Percentiles rank a stretch among this genome's conserved stretches.
These are phyloP conservation scores for Bullera alba DNA, from an alignment of 768 basidiomycete genomes.

Conservation along the genomic window DNA sequence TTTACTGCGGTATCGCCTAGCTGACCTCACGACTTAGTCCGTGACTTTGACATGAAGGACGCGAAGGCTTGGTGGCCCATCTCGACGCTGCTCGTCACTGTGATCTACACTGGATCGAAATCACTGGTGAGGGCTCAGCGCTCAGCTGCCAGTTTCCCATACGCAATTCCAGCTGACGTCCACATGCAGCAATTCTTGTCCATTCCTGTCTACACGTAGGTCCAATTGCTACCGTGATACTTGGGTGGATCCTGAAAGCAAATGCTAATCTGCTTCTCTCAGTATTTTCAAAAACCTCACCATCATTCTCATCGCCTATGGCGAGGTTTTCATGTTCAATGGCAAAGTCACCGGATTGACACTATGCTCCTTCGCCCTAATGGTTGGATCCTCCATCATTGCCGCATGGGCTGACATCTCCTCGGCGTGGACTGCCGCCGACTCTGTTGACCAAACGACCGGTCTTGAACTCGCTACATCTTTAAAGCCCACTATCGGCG, in stretches of 20 bases:
- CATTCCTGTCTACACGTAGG: constrained; percentile 86
- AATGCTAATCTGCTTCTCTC: neutral
- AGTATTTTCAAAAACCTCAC: constrained; percentile 86
- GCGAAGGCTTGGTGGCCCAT: constrained; percentile 93
- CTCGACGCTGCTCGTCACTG: constrained; percentile 79
- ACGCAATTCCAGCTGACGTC: neutral
- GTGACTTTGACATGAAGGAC: constrained; percentile 72
- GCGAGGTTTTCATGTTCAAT: constrained; percentile 94
- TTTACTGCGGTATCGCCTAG: neutral
- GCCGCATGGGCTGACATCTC: constrained; percentile 90
- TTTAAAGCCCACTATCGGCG: constrained; percentile 41
- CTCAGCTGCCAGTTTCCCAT: too few relatives aligned
- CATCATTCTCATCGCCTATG: constrained; percentile 97
- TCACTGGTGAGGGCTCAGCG: constrained; percentile 87
- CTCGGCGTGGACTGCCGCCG: constrained; percentile 39
- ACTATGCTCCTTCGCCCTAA: constrained; percentile 79
- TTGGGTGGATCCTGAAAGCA: neutral
- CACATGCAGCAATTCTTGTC: constrained; percentile 76
- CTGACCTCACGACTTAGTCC: constrained; percentile 47
- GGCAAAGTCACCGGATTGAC: constrained; percentile 80
- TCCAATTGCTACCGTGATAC: constrained; percentile 47
- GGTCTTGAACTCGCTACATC: constrained; percentile 29
- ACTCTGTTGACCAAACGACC: constrained; percentile 34
- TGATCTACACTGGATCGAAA: constrained; percentile 97
- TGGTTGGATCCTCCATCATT: constrained; percentile 87